Evolutionary conservation across 1,284 basidiomycete genomes (phyloP), one percentile per base, ranked within the genome.

Genomic region (Ganoderma multipileum): DNA sequence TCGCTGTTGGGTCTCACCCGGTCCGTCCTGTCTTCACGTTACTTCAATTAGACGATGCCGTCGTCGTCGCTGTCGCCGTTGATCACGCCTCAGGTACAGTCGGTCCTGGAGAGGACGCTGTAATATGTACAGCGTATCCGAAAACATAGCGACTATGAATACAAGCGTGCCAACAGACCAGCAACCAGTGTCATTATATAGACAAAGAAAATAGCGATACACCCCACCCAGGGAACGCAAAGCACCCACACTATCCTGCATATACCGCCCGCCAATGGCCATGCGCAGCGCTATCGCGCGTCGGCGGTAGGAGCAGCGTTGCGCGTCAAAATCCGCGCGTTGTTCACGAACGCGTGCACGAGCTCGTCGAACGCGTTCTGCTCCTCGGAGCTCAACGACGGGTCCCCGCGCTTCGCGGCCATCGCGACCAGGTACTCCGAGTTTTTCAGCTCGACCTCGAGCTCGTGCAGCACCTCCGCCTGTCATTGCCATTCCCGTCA

Each of bases 341-440:
- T 94, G 74, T 94, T 94, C 55, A 94, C 92, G 73, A 94, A 93
- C n/a, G 91, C 92, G 42, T 92, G 87, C 64, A 94, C 90, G 60
- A 94, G 84, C 74, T 94, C 92, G 75, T 94, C 92, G 75, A 93
- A 94, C 12, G 90, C 91, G 70, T 82, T 85, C n/a, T 87, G 85
- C 74, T 93, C 92, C 47, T 83, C 78, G 74, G 92, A 89, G 4
- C 88, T 75, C 23, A 81, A 83, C 70, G 82, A 85, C 28, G 83
- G 83, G 69, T 92, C 90, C 16, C 84, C 85, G 33, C 92, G 85
- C 73, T 86, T 88, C 42, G 83, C 79, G 0, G 90, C 91, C 2
- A 87, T 84, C 12, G 86, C 82, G 14, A 91, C 78, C 16, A 94
- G 79, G 47, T 92, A 81, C 12, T 85, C 84, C 18, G 92, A 81